A percentile compares a stretch with the other conserved stretches of the same genome.
phyloP scores from a whole-genome alignment of 129 eudicot species.

The Ambrosia trifida region DNA sequence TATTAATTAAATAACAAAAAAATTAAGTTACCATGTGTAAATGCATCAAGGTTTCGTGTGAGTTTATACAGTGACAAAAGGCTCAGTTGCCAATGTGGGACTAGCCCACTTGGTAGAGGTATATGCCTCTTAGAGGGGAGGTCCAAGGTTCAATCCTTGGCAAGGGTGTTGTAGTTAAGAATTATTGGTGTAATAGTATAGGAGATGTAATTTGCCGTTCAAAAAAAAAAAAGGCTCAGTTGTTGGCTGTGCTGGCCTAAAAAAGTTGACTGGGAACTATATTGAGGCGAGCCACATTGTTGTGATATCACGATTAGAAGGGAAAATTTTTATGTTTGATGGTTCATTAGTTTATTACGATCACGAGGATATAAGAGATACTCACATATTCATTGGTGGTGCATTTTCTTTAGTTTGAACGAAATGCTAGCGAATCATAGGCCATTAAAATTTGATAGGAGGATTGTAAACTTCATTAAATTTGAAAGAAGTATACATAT shows the following conservation, averaged over 20 bases:
- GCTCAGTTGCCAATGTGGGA: constrained; percentile 64
- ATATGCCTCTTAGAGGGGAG: no score
- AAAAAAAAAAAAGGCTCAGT: constrained; percentile 50
- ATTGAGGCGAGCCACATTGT: constrained; percentile 36
- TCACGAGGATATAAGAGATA: constrained; percentile 45
- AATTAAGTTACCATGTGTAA: neutral
- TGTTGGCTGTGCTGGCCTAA: constrained; percentile 59
- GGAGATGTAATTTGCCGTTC: no score
- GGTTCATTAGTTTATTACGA: constrained; percentile 58
- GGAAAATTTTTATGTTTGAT: constrained; percentile 45
- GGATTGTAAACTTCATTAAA: no score
- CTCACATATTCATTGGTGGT: neutral
- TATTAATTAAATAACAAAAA: no score
- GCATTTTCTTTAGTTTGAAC: neutral
- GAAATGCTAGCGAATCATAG: no score
- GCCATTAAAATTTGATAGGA: no score
- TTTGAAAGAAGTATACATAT: no score
- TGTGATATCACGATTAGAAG: constrained; percentile 58
- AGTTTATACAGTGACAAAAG: constrained; percentile 44
- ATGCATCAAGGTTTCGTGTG: constrained; percentile 55
- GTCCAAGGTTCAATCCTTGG: no score
- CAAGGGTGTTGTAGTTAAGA: no score
- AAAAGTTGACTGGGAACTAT: constrained; percentile 42
- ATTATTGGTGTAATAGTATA: no score
- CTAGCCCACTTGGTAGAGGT: no score